phyloP scores from a whole-genome alignment of 495 filamentous ascomycete genomes.

The Tuber microsphaerosporum region DNA sequence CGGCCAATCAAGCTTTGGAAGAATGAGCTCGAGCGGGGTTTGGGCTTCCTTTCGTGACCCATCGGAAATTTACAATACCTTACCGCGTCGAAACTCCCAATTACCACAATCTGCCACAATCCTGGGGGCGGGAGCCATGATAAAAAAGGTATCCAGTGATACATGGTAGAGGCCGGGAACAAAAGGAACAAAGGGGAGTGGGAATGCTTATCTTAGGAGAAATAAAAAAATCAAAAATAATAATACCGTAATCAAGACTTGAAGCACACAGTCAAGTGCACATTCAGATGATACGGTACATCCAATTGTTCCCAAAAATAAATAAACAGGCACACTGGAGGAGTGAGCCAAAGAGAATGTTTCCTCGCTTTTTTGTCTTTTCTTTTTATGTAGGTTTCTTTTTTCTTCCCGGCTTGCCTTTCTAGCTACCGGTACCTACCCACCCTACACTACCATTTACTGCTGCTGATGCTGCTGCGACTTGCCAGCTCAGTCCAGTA shows the following conservation, averaged over 20 bases:
- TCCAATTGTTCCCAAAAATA: not conserved
- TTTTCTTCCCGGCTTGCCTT: not conserved
- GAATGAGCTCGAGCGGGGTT: not conserved
- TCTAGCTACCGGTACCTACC: not conserved
- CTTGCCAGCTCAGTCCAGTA: not conserved
- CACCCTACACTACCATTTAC: not conserved
- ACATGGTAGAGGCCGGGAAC: not conserved
- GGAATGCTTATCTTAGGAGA: not conserved
- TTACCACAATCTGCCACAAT: not conserved
- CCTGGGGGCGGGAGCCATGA: not conserved
- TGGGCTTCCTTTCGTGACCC: not conserved
- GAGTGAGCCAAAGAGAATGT: not conserved
- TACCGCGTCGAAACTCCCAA: not conserved
- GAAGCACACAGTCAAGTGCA: not conserved
- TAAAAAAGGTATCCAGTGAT: not conserved
- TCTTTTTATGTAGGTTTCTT: not conserved
- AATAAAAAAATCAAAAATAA: not conserved
- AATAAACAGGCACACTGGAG: not conserved
- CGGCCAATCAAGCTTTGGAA: not conserved
- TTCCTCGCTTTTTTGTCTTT: not conserved
- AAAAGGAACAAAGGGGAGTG: not conserved
- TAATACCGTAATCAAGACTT: not conserved
- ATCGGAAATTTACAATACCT: not conserved
- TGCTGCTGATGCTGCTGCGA: not conserved
- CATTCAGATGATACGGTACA: not conserved